These are phyloP conservation scores for Diatrype stigma DNA, from an alignment of 2,329 filamentous ascomycete species.

Conservation along the genomic window DNA sequence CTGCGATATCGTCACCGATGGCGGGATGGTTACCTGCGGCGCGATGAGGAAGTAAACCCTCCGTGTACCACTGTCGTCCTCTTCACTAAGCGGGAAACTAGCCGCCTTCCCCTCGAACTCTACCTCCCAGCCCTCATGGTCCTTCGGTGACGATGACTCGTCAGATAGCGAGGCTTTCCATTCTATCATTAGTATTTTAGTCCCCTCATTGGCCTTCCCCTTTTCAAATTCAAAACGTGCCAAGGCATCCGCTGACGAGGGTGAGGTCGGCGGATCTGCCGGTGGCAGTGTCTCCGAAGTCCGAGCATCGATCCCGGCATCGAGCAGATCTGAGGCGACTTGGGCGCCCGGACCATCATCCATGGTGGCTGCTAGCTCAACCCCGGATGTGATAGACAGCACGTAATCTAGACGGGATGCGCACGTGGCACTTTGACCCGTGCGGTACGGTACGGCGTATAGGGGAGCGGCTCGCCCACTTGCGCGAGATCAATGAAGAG, in stretches of 20 bases:
- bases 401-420: not conserved
- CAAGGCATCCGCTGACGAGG: slow-evolving; percentile 50
- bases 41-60: slow-evolving; percentile 79
- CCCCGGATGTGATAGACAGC: not conserved
- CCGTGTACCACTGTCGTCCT: slow-evolving; percentile 41
- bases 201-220: slow-evolving; percentile 73
- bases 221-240: slow-evolving; percentile 85
- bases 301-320: not conserved
- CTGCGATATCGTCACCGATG: slow-evolving; percentile 62
- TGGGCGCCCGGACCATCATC: not conserved
- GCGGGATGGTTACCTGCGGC: slow-evolving; percentile 66
- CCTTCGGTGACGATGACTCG: slow-evolving; percentile 31
- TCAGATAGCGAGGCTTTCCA: slow-evolving; percentile 54
- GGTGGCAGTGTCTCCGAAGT: slow-evolving; percentile 13
- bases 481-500: not conserved
- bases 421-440: not conserved
- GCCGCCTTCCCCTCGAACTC: slow-evolving; percentile 79
- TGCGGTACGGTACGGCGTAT: too few relatives aligned
- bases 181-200: slow-evolving; percentile 90
- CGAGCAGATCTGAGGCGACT: not conserved
- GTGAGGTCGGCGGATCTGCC: slow-evolving; percentile 40
- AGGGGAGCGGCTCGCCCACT: too few relatives aligned
- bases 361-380: not conserved
- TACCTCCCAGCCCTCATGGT: slow-evolving; percentile 60
- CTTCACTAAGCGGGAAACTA: slow-evolving; percentile 62